Conservation (phyloP, 1,139 yeast genomes). For the Keqinozyma sinolaborantium region DNA sequence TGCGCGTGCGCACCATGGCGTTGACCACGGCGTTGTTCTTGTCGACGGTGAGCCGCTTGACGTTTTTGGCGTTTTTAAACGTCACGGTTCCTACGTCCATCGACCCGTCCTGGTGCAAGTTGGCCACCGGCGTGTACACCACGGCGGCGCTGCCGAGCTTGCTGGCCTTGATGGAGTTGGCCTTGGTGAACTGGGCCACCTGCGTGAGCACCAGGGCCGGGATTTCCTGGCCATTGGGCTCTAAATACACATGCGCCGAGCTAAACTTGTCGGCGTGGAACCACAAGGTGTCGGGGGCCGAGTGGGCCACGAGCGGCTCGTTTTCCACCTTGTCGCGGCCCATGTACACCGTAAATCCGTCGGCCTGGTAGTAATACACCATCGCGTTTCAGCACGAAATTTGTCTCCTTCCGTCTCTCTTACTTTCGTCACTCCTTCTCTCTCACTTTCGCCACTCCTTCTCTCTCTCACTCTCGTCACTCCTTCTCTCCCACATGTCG, state of each 20-base stretch:
- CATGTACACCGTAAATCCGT: constrained; percentile 52
- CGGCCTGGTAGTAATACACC: constrained; percentile 59
- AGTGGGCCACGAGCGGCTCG: constrained; percentile 67
- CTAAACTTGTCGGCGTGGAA: constrained; percentile 80
- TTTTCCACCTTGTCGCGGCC: constrained; percentile 79
- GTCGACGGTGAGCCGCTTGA: constrained; percentile 52
- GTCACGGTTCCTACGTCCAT: constrained; percentile 88
- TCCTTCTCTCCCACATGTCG: neutral
- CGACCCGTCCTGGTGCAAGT: constrained; percentile 63
- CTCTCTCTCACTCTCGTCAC: neutral
- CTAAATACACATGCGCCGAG: constrained; percentile 78
- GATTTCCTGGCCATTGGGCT: constrained; percentile 52
- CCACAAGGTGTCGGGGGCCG: constrained; percentile 73
- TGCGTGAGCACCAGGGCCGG: constrained; percentile 53
- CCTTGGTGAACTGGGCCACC: constrained; percentile 75
- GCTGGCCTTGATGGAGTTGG: constrained; percentile 77
- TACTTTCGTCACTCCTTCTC: constrained; percentile 2
- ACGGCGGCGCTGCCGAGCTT: constrained; percentile 68
- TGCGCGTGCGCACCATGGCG: constrained; percentile 62
- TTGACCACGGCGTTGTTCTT: constrained; percentile 64
- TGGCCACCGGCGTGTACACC: constrained; percentile 75
- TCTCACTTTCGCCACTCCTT: constrained; percentile 1
- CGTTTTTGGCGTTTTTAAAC: constrained; percentile 54
- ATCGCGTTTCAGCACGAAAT: constrained; percentile 19
- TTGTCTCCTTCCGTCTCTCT: neutral